Evolutionary conservation across 2,329 filamentous ascomycete genomes (phyloP).

Genomic region (Emmonsiellopsis sp.): DNA sequence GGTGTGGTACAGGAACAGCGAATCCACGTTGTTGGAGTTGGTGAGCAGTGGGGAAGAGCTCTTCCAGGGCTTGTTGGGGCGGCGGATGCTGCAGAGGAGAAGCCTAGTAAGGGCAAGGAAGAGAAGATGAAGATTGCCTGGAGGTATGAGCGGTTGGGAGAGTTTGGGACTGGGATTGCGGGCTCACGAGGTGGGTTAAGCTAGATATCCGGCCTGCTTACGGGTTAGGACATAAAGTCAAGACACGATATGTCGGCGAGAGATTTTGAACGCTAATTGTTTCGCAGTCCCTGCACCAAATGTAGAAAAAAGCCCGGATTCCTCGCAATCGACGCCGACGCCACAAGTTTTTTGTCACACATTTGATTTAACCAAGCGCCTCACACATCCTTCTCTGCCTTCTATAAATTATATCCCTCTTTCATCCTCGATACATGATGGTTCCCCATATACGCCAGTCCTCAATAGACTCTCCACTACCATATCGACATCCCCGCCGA

Average conservation of each 20-base stretch:
- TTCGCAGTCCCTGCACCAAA: constrained; percentile 19
- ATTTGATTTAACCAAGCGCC: constrained; percentile 61
- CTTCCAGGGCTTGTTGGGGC: constrained; percentile 62
- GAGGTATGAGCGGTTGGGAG: constrained; percentile 81
- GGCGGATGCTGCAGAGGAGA: constrained; percentile 36
- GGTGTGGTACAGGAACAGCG: constrained; percentile 84
- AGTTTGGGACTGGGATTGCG: constrained; percentile 49
- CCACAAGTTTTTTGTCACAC: constrained; percentile 55
- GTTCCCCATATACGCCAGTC: constrained; percentile 55
- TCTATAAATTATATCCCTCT: constrained; percentile 45
- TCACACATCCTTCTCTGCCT: constrained; percentile 46
- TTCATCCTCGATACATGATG: constrained; percentile 20
- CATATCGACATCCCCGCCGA: constrained; percentile 48
- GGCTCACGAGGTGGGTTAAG: constrained; percentile 49
- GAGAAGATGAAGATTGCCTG: constrained; percentile 99
- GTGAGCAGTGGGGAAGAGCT: constrained; percentile 71
- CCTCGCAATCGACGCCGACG: constrained; percentile 17
- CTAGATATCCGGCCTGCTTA: background rate
- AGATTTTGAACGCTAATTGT: constrained; percentile 10
- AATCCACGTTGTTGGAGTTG: constrained; percentile 73
- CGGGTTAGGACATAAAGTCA: background rate
- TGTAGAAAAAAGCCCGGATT: constrained; percentile 34
- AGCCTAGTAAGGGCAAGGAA: constrained; percentile 33
- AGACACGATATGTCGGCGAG: background rate
- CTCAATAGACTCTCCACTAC: constrained; percentile 48